Evolutionary conservation across 192 early-diverging fungal species (phyloP), one percentile per base, ranked within the genome.

Genomic region (Martensiomyces pterosporus): DNA sequence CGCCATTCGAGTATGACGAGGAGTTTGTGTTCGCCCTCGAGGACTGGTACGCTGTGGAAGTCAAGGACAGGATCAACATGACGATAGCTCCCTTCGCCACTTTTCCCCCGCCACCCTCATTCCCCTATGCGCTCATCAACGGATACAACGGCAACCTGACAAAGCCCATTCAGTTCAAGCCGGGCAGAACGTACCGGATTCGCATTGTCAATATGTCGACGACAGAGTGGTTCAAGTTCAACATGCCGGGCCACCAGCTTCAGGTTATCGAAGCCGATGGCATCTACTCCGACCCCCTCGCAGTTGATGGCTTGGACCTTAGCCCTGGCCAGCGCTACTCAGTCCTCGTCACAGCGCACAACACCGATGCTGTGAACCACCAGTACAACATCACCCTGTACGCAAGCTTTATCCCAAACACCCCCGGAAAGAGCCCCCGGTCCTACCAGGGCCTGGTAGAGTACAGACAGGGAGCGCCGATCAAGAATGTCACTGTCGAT

Each of bases 261-360:
- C 57, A 72, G 24, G 76, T 94, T 10, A 85, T 94, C 56, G 91
- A 94, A 64, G 74, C 80, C 33, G 88, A 91, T 27, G 88, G 88
- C 37, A 71, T 75, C 37, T 72, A 85, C 44, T 76, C 77, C 4
- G 49, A 81, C 36, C 81, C 80, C 4, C 51, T 47, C 15, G 65
- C 57, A 5, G 80, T 80, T 13, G 51, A 77, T 4, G 71, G 59
- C 23, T 54, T 89, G 24, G 59, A 77, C 34, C 39, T 90, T 14
- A 78, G 76, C 1, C 77, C 83, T 19, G 91, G 80, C 0, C 89
- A 91, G 52, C 80, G 91, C 29, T 79, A 82, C 62, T 88, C 89
- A 16, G 83, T 91, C 0, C 67, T 93, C 7, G 79, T 91, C 13
- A 80, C 69, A 0, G 85, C 89, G 9, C 78, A 76, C 19, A 49